Conservation (phyloP, 1,284 basidiomycete genomes). For the Moesziomyces parantarcticus region DNA sequence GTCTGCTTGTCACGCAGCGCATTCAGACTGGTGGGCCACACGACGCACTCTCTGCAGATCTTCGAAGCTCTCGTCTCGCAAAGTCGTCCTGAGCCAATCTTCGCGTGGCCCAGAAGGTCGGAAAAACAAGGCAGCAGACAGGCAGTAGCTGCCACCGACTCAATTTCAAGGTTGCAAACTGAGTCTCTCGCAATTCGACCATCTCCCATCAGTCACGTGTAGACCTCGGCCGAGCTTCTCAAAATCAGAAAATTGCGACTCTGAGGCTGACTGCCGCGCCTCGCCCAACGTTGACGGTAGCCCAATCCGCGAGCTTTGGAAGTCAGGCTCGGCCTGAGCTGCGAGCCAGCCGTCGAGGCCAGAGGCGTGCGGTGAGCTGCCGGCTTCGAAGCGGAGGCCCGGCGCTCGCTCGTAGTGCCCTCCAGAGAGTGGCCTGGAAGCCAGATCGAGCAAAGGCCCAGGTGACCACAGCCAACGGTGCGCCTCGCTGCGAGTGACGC, state of each 20-base stretch:
- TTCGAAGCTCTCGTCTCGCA: too few species aligned
- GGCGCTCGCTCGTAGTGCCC: too few species aligned
- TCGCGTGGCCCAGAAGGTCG: neutral
- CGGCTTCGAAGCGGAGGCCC: neutral
- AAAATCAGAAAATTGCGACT: neutral
- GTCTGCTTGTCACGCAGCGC: too few species aligned
- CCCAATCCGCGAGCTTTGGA: neutral
- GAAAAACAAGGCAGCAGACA: neutral
- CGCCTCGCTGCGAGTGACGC: constrained; percentile 6
- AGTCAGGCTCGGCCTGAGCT: too few species aligned
- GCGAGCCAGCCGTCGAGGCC: neutral
- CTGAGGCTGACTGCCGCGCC: neutral
- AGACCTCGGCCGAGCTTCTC: neutral
- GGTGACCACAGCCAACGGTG: neutral
- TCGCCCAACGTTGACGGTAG: neutral
- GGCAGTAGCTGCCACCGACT: neutral
- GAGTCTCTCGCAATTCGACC: neutral
- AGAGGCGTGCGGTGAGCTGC: neutral
- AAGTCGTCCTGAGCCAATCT: neutral
- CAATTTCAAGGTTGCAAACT: neutral
- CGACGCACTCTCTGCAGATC: too few species aligned
- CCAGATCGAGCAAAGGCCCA: neutral
- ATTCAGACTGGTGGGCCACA: neutral
- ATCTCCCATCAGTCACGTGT: neutral
- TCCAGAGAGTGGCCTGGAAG: neutral